Percentiles rank a stretch among this genome's conserved stretches.
These are phyloP conservation scores for Vicia villosa DNA, from an alignment of 306 rosid genomes.

Conservation along the genomic window DNA sequence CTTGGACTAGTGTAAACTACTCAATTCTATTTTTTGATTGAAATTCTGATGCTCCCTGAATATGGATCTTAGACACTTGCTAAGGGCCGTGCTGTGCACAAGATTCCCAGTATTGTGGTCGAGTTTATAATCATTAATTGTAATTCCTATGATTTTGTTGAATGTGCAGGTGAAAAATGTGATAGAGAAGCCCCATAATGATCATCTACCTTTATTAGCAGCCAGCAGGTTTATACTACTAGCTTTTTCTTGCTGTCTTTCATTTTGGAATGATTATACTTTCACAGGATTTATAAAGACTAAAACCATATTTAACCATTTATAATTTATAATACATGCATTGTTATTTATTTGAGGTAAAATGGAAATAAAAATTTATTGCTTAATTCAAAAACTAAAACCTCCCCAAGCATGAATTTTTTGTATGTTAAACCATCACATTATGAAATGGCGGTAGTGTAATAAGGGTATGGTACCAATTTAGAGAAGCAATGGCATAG, in stretches of 20 bases:
- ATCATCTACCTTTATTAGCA: conserved; percentile 90
- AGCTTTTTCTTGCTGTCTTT: conserved; percentile 16
- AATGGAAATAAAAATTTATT: background rate
- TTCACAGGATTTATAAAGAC: conserved; percentile 3
- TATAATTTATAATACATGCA: background rate
- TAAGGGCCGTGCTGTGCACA: background rate
- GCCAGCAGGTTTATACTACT: conserved; percentile 88
- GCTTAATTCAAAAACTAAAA: background rate
- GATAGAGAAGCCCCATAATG: conserved; percentile 93
- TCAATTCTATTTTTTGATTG: background rate
- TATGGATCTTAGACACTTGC: background rate
- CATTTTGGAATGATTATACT: conserved; percentile 19
- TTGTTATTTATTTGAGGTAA: background rate
- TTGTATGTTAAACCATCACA: background rate
- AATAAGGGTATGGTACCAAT: conserved; percentile 6
- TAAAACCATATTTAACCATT: too few relatives aligned
- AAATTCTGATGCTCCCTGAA: background rate
- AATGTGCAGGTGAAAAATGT: conserved; percentile 91
- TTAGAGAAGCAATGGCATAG: background rate
- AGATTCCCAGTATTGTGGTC: background rate
- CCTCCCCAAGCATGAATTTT: background rate
- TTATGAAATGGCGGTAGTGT: background rate
- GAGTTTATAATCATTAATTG: conserved; percentile 8
- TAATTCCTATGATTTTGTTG: conserved; percentile 35
- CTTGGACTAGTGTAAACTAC: conserved; percentile 10